Evolutionary conservation across 2,329 filamentous ascomycete species (phyloP), one percentile per base, ranked within the genome.

Genomic region (Coniochaeta prunicola): DNA sequence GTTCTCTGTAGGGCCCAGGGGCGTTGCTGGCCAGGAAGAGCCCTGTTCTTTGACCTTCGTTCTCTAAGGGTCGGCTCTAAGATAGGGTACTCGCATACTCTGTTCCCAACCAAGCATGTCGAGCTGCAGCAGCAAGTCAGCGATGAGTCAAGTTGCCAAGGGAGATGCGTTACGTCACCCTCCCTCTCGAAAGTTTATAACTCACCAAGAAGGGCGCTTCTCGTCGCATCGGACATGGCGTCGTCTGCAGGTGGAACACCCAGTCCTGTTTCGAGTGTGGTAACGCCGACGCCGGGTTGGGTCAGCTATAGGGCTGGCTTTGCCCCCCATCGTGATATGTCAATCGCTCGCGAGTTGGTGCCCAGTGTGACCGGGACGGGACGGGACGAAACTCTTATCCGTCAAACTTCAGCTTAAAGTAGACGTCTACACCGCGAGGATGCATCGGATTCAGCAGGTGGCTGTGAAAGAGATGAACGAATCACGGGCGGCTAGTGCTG

Each of bases 171-270:
- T 26, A 48, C 42, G 17, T 21, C 15, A 40, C 4, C 38, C 38
- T 4, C 17, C 17, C 15, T 19, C 38, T n/a, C 7, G 31, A 34
- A 19, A 21, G 21, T n/a, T 3, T 15, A 19, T 8, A 21, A 58
- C 34, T 50, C 56, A 59, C 58, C 58, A 59, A 7, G 30, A 26
- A 2, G 58, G 58, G 38, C 38, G 58, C 26, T 42, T 33, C 58
- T 59, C 58, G 40, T 59, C 58, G 30, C 58, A 59, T 5, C 58
- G 58, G 6, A 59, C 40, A 56, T 59, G 58, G 10, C 48, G 48
- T n/a, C 42, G 50, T 38, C 42, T 59, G 36, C 58, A 59, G n/a
- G 34, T 50, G 24, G 45, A 30, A 28, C 58, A 59, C 7, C 58
- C 54, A 17, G 38, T 58, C 15, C 45, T 24, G 42, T 56, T 58